Evolutionary conservation across 1,284 basidiomycete genomes (phyloP).

Genomic region (Cronartium quercuum): DNA sequence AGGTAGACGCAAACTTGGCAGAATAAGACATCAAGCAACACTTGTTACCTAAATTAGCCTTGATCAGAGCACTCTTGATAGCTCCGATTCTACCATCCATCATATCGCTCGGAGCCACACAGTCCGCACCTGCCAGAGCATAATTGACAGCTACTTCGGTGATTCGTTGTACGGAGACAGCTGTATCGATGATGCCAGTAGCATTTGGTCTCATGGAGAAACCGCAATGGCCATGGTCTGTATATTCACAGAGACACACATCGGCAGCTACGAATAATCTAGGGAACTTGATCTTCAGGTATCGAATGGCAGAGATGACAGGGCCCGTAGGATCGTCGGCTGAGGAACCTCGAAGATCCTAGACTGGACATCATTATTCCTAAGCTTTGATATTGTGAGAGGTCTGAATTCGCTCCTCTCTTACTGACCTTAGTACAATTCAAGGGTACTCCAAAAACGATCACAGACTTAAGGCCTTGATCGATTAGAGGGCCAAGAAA

Average conservation of each 20-base stretch:
- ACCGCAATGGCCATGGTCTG: constrained; percentile 95
- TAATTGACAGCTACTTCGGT: constrained; percentile 89
- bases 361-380: constrained; percentile 9
- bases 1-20: constrained; percentile 94
- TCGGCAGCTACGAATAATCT: constrained; percentile 80
- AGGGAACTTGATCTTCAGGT: constrained; percentile 71
- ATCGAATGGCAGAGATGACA: constrained; percentile 81
- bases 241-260: constrained; percentile 99
- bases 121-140: constrained; percentile 85
- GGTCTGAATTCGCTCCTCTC: background rate
- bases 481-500: constrained; percentile 80
- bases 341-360: constrained; percentile 76
- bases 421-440: constrained; percentile 67
- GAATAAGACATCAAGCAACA: constrained; percentile 94
- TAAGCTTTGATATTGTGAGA: background rate
- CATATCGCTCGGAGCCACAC: constrained; percentile 99
- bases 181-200: constrained; percentile 56
- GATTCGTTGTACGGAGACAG: constrained; percentile 72
- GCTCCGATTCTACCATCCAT: constrained; percentile 92
- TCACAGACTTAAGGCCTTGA: constrained; percentile 85
- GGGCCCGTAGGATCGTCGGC: constrained; percentile 87
- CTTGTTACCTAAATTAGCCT: constrained; percentile 72
- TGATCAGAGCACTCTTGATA: constrained; percentile 80
- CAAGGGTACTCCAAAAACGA: constrained; percentile 92
- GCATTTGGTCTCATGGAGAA: constrained; percentile 53